Base-by-base conservation (phyloP, 2,329 filamentous ascomycete species). In the Stemphylium lycopersici region DNA sequence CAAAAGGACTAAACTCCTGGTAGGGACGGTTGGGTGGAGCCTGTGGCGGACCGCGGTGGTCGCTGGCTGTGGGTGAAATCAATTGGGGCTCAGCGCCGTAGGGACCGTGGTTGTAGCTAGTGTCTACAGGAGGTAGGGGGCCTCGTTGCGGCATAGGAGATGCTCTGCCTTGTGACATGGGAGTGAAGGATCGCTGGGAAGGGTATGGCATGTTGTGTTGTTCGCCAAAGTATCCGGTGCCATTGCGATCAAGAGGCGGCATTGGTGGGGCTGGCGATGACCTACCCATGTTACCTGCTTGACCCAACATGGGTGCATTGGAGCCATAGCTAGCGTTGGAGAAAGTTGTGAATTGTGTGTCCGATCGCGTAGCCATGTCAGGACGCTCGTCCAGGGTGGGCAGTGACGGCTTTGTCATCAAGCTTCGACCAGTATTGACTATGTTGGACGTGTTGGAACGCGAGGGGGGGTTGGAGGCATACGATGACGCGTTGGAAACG, bases 261-360 rank as follows among this genome's bases (percentile, higher is more conserved):
- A 75, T 66, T 6, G 70, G 65, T 37, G 70, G 71, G 18, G 59
- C 39, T 12, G 72, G 68, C 15, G 71, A 70, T 1, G 67, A 55
- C 34, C 51, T 61, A 15, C 86, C 86, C 83, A 89, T 88, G 6
- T 82, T 80, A 29, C 82, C 81, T 5, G 87, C 86, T 55, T 84
- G 80, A 15, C 78, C 75, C 33, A 90, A 75, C 5, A 91, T 79
- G 1, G 89, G 85, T 6, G 84, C 82, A 56, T 87, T 84, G 2
- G 88, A 86, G 11, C 81, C 83, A 67, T 86, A 88, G 67, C 82
- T 90, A n/a, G 78, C 66, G 40, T 68, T 76, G 2, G 82, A 81
- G 53, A 72, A 79, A 26, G 75, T 76, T 0, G 88, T 88, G 15
- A 78, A 77, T 57, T 82, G 79, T 0, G 89, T 90, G 39, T 75